Conservation (phyloP, 1,284 basidiomycete species). For the Puccinia horiana region DNA sequence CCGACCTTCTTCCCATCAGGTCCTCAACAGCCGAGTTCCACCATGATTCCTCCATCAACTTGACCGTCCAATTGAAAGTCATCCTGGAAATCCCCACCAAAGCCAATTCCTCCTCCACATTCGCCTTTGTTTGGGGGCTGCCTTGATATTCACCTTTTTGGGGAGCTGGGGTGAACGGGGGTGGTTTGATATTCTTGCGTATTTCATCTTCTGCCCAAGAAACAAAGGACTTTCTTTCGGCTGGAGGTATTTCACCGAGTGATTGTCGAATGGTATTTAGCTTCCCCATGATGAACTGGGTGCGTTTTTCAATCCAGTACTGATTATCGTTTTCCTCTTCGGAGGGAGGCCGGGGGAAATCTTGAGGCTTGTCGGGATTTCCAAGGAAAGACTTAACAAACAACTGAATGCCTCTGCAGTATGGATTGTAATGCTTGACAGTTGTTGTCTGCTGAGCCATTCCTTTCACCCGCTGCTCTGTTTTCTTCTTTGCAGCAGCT, state of each 20-base stretch:
- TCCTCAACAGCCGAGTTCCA: constrained; percentile 11
- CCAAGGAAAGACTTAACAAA: constrained; percentile 18
- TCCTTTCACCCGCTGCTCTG: too few relatives aligned
- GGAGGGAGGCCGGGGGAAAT: background rate
- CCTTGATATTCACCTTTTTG: background rate
- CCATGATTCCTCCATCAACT: background rate
- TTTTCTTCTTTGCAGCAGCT: too few relatives aligned
- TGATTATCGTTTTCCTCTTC: background rate
- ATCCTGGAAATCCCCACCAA: background rate
- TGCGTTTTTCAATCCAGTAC: constrained; percentile 7
- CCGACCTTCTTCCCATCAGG: constrained; percentile 4
- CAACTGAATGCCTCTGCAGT: background rate
- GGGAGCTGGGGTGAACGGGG: background rate
- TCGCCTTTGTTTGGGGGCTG: background rate
- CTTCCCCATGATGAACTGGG: background rate
- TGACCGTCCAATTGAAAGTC: background rate
- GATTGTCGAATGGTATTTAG: background rate
- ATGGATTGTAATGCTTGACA: constrained; percentile 1
- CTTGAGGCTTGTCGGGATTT: background rate
- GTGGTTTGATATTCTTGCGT: background rate
- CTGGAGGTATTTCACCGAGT: background rate
- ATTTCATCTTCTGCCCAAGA: background rate
- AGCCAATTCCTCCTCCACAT: background rate
- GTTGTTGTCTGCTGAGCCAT: constrained; percentile 7
- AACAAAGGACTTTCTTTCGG: background rate